Base-by-base conservation (phyloP, 1,284 basidiomycete species). In the Blastosporella zonata region DNA sequence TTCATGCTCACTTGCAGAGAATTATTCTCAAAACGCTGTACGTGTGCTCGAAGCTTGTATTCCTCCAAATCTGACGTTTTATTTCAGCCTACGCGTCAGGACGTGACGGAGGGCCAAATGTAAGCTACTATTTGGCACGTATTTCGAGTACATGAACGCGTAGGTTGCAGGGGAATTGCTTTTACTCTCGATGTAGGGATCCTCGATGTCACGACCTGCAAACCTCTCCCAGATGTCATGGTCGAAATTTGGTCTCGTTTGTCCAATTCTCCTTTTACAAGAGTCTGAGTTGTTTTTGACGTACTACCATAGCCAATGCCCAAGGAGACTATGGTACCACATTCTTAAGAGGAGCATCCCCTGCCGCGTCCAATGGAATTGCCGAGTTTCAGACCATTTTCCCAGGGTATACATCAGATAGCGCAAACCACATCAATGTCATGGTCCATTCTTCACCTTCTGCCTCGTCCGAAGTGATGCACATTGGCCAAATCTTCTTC, bases 201-300 rank as follows among this genome's bases (percentile, higher is more conserved):
- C 37, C 74, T 82, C 55, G 78, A 84, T 58, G 71, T 77, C n/a
- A 67, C 74, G 35, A 81, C 78, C 2, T 82, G 81, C 64, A 60
- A 76, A 54, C 78, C 80, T 17, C 62, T 81, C 5, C 57, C 67
- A 20, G 68, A 75, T 59, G 75, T 72, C 23, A 71, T 82, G 53
- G 77, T 81, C 37, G 83, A 86, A 56, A 67, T 85, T 34, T 86
- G 83, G 70, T 63, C 63, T 39, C 50, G 68, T 71, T 43, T 55
- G 64, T 52, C 12, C 12, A 12, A 35, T 15, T 40, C 7, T 47
- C 17, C 25, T 43, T 3, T 18, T 29, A 8, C 17, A 29, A 35
- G n/a, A 18, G n/a, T 27, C 35, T 22, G 10, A 13, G 37, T 55
- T 22, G 27, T 46, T 17, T 34, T n/a, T 28, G 46, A 33, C 5